Percentiles rank a stretch among this genome's conserved stretches.
Conservation (phyloP, 352 stramenopile genomes). For the Pythium brachiatum region DNA sequence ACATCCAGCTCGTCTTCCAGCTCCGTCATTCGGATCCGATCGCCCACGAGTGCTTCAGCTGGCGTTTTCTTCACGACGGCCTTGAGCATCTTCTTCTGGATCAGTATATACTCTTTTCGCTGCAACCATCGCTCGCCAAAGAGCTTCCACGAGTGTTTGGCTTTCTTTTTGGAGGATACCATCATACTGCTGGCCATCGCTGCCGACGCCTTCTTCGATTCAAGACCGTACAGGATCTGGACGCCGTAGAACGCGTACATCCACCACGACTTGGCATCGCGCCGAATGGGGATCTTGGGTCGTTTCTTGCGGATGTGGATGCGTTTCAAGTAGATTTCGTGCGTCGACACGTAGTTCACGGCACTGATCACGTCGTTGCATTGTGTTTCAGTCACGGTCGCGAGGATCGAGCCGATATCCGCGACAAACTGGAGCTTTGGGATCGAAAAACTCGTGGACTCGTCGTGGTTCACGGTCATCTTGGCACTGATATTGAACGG, state of each 20-base stretch:
- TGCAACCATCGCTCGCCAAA: conserved; percentile 55
- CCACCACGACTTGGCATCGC: conserved; percentile 67
- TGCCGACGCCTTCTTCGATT: conserved; percentile 18
- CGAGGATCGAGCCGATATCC: conserved; percentile 64
- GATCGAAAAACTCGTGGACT: conserved; percentile 59
- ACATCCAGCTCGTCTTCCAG: conserved; percentile 75
- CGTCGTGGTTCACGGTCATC: conserved; percentile 78
- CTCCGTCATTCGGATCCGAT: conserved; percentile 47
- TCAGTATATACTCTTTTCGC: conserved; percentile 70
- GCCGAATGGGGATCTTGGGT: conserved; percentile 43
- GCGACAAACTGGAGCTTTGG: conserved; percentile 65
- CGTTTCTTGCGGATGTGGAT: conserved; percentile 72
- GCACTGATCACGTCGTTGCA: conserved; percentile 80
- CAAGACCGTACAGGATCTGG: conserved; percentile 51
- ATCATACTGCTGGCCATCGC: conserved; percentile 7
- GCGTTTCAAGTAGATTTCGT: conserved; percentile 82
- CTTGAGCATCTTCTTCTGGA: conserved; percentile 69
- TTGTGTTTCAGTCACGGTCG: conserved; percentile 61
- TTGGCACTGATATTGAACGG: conserved; percentile 76
- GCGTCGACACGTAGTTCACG: conserved; percentile 72
- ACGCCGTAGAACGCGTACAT: conserved; percentile 73
- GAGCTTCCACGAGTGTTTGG: conserved; percentile 49
- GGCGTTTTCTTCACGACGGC: conserved; percentile 55
- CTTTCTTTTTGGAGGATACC: conserved; percentile 18
- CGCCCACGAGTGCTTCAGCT: conserved; percentile 41